Conservation (phyloP, 441 rosid genomes). For the Bocquillonia castaneifolia region DNA sequence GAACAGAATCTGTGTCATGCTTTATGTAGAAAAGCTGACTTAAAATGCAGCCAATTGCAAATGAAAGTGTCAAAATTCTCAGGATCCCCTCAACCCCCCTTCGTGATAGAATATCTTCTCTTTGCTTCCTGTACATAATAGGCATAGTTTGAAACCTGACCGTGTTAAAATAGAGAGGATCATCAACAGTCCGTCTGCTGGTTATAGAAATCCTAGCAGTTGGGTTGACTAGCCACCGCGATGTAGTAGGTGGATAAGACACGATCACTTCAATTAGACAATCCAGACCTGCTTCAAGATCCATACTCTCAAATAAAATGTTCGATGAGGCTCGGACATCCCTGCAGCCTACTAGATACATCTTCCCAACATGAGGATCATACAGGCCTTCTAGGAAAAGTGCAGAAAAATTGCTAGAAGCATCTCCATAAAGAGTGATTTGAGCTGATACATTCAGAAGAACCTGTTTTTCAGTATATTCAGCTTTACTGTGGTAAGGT, state of each 20-base stretch:
- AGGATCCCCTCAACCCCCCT: constrained; percentile 74
- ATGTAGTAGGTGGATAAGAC: constrained; percentile 67
- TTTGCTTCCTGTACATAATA: constrained; percentile 60
- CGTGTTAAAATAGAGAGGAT: constrained; percentile 51
- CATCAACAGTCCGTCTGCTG: constrained; percentile 60
- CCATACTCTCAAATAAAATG: constrained; percentile 61
- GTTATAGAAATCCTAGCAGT: constrained; percentile 59
- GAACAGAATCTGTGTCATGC: constrained; percentile 37
- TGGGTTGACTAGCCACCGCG: constrained; percentile 73
- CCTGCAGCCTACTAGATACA: constrained; percentile 88
- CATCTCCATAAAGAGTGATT: constrained; percentile 37
- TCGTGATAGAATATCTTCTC: constrained; percentile 74
- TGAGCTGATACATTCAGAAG: constrained; percentile 75
- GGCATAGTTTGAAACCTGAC: constrained; percentile 60
- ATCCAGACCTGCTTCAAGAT: constrained; percentile 82
- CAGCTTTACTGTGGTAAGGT: constrained; percentile 47
- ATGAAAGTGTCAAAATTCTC: constrained; percentile 56
- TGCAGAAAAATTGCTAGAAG: constrained; percentile 50
- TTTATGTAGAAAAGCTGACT: constrained; percentile 57
- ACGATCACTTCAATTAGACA: constrained; percentile 56
- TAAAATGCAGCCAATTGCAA: constrained; percentile 58
- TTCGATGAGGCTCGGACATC: constrained; percentile 74
- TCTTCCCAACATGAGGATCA: constrained; percentile 61
- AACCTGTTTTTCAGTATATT: constrained; percentile 67
- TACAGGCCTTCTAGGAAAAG: constrained; percentile 79